Evolutionary conservation across 2,329 filamentous ascomycete genomes (phyloP), one percentile per base, ranked within the genome.

Genomic region (Ceratocystis cacaofunesta): DNA sequence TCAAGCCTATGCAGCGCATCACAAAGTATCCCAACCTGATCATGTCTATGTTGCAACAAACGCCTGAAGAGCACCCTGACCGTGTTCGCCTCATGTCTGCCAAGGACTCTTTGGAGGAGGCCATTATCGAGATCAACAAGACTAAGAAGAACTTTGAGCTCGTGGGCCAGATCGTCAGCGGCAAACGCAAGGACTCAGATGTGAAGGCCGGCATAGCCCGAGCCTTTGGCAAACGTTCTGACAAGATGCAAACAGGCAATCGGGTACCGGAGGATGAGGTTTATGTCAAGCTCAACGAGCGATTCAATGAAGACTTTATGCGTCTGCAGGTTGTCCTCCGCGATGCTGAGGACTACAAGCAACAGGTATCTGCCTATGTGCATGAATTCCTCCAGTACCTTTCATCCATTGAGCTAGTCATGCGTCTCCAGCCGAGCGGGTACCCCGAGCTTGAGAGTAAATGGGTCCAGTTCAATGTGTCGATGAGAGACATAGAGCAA

Each of bases 1-100:
- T 99, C 72, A 99, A 99, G 75, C 94, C 94, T 1, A 92, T 95
- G 74, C 94, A 99, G 75, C 85, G 94, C 61, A 87, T 97, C 68
- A 86, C 92, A 43, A 96, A 96, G 72, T 99, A 97, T 72, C 91
- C 91, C 2, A 85, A 96, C 58, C 79, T 99, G 50, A 83, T 99
- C 57, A 84, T 85, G 43, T 86, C 91, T 66, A 79, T 99, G 10
- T 79, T 95, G 28, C 85, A 91, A 68, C 83, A 87, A 66, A 97
- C 92, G 0, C 87, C 89, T 0, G 75, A 81, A 8, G 86, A 91
- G 68, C 94, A 99, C 72, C 92, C 92, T 0, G 94, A 99, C 74
- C 83, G 87, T 68, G 78, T 80, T 30, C 78, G 82, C 7, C 81
- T 99, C 43, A 68, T 79, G 62, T 72, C 74, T 3, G 81, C 83